Conservation (phyloP, 1,284 basidiomycete genomes). For the Xerocomus amazonicus region DNA sequence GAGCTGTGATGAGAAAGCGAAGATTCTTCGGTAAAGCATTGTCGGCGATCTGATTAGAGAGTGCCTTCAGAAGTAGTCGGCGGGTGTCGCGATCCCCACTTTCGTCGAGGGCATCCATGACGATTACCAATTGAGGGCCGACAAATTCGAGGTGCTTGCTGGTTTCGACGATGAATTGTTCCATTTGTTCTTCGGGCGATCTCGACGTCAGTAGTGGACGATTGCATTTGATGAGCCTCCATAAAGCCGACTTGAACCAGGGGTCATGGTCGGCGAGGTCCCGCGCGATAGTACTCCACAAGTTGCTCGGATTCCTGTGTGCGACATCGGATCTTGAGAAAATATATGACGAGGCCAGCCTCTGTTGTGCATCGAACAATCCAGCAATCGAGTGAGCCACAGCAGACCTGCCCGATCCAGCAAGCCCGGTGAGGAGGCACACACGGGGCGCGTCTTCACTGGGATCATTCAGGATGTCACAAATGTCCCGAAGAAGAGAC, state of each 20-base stretch:
- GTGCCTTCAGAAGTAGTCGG: not conserved
- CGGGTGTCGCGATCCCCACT: not conserved
- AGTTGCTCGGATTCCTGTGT: not conserved
- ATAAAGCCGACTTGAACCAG: not conserved
- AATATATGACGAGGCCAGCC: not conserved
- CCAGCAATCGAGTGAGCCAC: not conserved
- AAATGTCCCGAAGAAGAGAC: not conserved
- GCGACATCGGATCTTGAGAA: not conserved
- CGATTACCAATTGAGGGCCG: not conserved
- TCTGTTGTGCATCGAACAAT: not conserved
- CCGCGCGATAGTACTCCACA: not conserved
- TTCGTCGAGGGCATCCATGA: not conserved
- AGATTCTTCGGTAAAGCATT: not conserved
- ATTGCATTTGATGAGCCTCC: not conserved
- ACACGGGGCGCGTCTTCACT: no score
- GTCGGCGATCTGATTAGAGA: not conserved
- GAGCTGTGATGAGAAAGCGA: not conserved
- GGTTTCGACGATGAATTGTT: not conserved
- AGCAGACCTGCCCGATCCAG: no score
- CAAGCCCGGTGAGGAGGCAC: no score
- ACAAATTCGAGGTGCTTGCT: not conserved
- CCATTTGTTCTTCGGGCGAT: not conserved
- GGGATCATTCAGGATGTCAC: no score
- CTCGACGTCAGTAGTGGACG: not conserved
- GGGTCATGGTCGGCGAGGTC: not conserved